A percentile compares a stretch with the other conserved stretches of the same genome.
Evolutionary conservation across 179 eudicot species (phyloP).

Genomic region (Carnegiea gigantea): DNA sequence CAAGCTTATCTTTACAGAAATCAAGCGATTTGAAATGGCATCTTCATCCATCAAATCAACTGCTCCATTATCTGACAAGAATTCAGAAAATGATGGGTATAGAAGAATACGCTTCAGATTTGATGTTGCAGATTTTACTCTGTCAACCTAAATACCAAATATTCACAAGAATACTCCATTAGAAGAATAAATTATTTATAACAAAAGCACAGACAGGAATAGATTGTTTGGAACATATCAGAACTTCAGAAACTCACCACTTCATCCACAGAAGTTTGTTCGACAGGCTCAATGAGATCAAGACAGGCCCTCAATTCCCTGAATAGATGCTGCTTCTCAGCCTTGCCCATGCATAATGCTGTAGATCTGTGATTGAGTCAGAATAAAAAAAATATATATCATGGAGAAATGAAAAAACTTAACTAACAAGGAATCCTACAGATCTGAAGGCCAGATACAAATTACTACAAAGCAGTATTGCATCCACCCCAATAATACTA

Average conservation of each 20-base stretch:
- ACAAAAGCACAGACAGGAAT: constrained; percentile 5
- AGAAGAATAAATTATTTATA: constrained; percentile 11
- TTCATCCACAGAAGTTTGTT: constrained; percentile 58
- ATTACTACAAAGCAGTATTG: constrained; percentile 13
- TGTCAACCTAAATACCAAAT: constrained; percentile 61
- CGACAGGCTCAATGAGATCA: constrained; percentile 66
- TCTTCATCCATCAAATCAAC: constrained; percentile 97
- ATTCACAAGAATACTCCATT: constrained; percentile 25
- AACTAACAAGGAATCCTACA: not conserved
- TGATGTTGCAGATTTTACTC: constrained; percentile 76
- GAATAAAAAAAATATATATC: constrained; percentile 16
- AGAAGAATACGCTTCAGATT: constrained; percentile 74
- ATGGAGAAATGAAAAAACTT: constrained; percentile 11
- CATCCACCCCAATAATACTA: constrained; percentile 23
- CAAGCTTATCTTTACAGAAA: constrained; percentile 70
- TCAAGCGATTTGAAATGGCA: constrained; percentile 58
- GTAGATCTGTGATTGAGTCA: constrained; percentile 55
- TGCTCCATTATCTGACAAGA: constrained; percentile 67
- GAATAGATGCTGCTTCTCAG: constrained; percentile 69
- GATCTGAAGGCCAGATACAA: not conserved
- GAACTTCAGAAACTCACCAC: constrained; percentile 48
- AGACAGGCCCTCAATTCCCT: constrained; percentile 71
- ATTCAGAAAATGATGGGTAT: constrained; percentile 77
- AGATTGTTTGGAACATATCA: not conserved
- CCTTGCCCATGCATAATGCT: constrained; percentile 50